Conservation (phyloP, 768 basidiomycete species). For the Tricholoma sp. region DNA sequence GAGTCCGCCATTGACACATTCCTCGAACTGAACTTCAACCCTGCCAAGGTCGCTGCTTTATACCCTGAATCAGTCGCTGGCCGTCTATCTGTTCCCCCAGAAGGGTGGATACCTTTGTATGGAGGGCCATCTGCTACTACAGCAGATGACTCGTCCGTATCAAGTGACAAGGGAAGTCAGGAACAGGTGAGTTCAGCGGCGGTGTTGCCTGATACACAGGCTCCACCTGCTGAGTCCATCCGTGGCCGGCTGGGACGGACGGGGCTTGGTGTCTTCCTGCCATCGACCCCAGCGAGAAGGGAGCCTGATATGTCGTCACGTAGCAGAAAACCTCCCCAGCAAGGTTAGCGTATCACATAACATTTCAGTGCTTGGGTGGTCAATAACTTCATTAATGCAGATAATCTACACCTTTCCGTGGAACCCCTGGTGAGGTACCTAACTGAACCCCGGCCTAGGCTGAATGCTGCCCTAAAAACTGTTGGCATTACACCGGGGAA, state of each 20-base stretch:
- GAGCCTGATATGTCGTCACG: conserved; percentile 54
- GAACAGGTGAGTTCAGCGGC: conserved; percentile 19
- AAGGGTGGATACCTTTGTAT: conserved; percentile 77
- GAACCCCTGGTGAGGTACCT: conserved; percentile 87
- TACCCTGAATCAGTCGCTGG: conserved; percentile 84
- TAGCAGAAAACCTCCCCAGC: conserved; percentile 26
- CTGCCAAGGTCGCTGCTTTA: conserved; percentile 87
- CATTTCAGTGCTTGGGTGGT: conserved; percentile 4
- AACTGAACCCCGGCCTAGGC: conserved; percentile 84
- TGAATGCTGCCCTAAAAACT: conserved; percentile 68
- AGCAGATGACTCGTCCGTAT: conserved; percentile 20
- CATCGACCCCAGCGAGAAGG: conserved; percentile 42
- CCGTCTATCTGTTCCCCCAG: conserved; percentile 60
- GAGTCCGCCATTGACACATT: conserved; percentile 84
- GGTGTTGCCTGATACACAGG: conserved; percentile 28
- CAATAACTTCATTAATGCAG: conserved; percentile 26
- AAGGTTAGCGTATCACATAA: conserved; percentile 24
- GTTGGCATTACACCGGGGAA: conserved; percentile 63
- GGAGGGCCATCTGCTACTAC: conserved; percentile 55
- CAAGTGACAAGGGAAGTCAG: conserved; percentile 14
- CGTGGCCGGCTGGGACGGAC: conserved; percentile 47
- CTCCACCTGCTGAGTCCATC: conserved; percentile 36
- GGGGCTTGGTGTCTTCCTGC: conserved; percentile 49
- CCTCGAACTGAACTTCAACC: conserved; percentile 84
- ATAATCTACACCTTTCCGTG: conserved; percentile 65